Conservation (phyloP, 257 asterid species). For the Solanum etuberosum region DNA sequence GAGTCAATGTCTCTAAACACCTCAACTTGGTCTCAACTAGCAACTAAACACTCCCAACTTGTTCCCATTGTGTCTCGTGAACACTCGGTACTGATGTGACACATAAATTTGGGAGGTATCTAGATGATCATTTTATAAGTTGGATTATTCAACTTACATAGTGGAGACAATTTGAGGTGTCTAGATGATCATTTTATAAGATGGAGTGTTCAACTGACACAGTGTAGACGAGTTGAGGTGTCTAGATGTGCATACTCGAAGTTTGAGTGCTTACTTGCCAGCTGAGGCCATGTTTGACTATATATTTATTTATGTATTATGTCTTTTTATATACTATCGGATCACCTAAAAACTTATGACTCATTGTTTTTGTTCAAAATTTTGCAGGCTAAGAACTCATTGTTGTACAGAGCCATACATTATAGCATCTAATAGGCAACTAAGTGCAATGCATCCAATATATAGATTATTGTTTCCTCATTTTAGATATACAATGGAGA, state of each 20-base stretch:
- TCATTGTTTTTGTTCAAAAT: not conserved
- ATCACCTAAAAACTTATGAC: not conserved
- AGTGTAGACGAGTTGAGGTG: accelerated
- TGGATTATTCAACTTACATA: not conserved
- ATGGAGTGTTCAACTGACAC: not conserved
- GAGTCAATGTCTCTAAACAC: not conserved
- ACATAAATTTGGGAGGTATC: too few relatives aligned
- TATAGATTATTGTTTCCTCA: conserved; percentile 60
- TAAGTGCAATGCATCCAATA: conserved; percentile 78
- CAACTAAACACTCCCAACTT: not conserved
- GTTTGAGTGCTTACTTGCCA: not conserved
- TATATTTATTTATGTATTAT: too few relatives aligned
- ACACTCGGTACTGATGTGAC: accelerated
- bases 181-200: not conserved
- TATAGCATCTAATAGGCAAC: conserved; percentile 58
- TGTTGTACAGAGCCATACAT: conserved; percentile 68
- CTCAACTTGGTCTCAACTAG: not conserved
- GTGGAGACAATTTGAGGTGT: not conserved
- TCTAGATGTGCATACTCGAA: not conserved
- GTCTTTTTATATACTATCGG: not conserved
- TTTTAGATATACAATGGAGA: conserved; percentile 83
- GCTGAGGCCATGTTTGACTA: not conserved
- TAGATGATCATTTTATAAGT: not conserved
- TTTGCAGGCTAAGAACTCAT: conserved; percentile 70
- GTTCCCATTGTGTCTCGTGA: not conserved